A percentile compares a stretch with the other conserved stretches of the same genome.
These are phyloP conservation scores for Vaccinium darrowii DNA, from an alignment of 148 eudicot genomes.

Conservation along the genomic window DNA sequence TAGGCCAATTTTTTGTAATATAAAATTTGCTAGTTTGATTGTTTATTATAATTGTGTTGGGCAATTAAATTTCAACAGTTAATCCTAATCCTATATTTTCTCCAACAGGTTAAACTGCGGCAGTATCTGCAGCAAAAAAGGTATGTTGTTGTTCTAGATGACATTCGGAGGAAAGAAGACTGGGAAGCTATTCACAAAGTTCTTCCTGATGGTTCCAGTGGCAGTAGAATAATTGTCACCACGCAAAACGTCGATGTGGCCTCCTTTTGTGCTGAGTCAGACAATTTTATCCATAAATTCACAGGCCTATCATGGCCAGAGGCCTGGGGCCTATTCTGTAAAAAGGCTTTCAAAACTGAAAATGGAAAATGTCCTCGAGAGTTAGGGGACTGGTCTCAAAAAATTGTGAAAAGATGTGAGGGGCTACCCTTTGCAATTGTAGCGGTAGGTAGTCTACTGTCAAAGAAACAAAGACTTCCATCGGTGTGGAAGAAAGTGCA, in stretches of 20 bases:
- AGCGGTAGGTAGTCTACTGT: conserved; percentile 26
- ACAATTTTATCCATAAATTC: background rate
- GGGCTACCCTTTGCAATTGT: conserved; percentile 36
- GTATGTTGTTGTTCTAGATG: conserved; percentile 22
- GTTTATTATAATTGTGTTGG: no score
- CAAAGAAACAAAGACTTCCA: conserved; percentile 16
- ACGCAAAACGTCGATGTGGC: conserved; percentile 19
- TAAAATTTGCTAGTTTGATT: no score
- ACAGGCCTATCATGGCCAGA: background rate
- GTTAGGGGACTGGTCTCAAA: conserved; percentile 9
- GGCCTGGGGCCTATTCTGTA: conserved; percentile 16
- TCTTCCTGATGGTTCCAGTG: conserved; percentile 12
- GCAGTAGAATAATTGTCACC: conserved; percentile 26
- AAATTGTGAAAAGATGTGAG: conserved; percentile 36
- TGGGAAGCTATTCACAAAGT: conserved; percentile 12
- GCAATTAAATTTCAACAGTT: no score
- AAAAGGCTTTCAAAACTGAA: conserved; percentile 12
- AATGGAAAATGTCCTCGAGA: conserved; percentile 10
- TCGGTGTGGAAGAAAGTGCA: conserved; percentile 34
- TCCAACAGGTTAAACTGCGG: background rate
- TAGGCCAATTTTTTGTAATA: no score
- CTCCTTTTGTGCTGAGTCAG: background rate
- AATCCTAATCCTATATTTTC: no score
- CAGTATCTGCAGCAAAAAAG: conserved; percentile 13
- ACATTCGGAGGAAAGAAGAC: conserved; percentile 16